Percentiles rank a stretch among this genome's conserved stretches.
phyloP scores from a whole-genome alignment of 768 basidiomycete species.

The Cubamyces lactineus region DNA sequence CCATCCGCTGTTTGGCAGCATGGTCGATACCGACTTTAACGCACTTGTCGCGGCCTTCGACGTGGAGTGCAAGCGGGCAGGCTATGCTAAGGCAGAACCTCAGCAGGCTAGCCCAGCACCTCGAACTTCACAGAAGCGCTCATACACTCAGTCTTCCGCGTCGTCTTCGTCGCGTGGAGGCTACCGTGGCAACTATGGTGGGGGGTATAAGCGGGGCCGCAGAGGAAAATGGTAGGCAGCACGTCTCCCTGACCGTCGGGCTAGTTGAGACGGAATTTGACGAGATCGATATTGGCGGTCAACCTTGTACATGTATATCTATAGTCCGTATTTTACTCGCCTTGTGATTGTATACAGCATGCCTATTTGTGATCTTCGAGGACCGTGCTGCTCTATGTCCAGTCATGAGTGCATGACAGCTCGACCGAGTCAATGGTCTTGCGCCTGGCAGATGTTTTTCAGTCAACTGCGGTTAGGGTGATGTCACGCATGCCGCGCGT shows the following conservation, averaged over 20 bases:
- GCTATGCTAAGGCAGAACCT: constrained; percentile 31
- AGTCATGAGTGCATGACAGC: too few species aligned
- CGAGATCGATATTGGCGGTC: too few species aligned
- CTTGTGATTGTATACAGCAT: too few species aligned
- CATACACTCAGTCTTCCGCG: constrained; percentile 18
- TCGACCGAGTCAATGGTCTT: too few species aligned
- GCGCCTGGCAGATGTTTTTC: too few species aligned
- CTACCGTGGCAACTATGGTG: constrained; percentile 14
- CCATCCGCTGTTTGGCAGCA: constrained; percentile 49
- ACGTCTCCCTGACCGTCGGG: too few species aligned
- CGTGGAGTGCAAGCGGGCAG: constrained; percentile 42
- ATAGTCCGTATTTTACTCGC: too few species aligned
- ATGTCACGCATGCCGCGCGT: not conserved
- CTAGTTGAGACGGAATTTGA: too few species aligned
- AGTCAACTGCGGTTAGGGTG: too few species aligned
- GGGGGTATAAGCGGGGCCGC: constrained; percentile 19
- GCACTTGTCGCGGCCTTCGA: constrained; percentile 46
- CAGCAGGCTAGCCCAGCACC: not conserved
- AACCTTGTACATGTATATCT: too few species aligned
- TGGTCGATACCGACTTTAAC: constrained; percentile 46
- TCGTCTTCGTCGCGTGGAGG: constrained; percentile 6
- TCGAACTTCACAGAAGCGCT: constrained; percentile 28
- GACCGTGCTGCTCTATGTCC: too few species aligned
- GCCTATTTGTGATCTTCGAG: too few species aligned
- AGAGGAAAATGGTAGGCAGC: not conserved